Percentiles rank a stretch among this genome's conserved stretches.
Evolutionary conservation across 1,284 basidiomycete genomes (phyloP).

Genomic region (Moesziomyces parantarcticus): DNA sequence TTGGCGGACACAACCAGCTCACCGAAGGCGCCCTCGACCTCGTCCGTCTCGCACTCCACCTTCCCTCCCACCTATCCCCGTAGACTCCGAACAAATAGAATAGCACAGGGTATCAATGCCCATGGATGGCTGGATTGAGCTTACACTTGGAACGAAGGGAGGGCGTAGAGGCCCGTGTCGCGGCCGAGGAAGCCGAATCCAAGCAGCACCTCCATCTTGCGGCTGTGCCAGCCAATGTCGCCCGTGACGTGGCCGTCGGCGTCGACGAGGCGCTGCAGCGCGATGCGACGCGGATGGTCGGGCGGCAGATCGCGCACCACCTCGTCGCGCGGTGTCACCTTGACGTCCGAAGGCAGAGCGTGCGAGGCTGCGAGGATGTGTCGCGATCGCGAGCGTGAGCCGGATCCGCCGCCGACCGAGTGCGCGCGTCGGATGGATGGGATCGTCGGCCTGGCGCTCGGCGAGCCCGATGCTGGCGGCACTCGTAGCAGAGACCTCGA

Average conservation of each 20-base stretch:
- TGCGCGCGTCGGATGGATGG: slow-evolving; percentile 40
- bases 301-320: slow-evolving; percentile 74
- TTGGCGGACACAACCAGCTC: slow-evolving; percentile 55
- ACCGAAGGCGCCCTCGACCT: slow-evolving; percentile 48
- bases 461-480: slow-evolving; percentile 8
- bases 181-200: slow-evolving; percentile 89
- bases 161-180: slow-evolving; percentile 86
- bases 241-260: slow-evolving; percentile 88
- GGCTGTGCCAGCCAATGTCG: slow-evolving; percentile 91
- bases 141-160: slow-evolving; percentile 59
- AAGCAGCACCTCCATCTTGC: slow-evolving; percentile 96
- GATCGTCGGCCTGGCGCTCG: slow-evolving; percentile 18
- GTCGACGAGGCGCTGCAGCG: slow-evolving; percentile 79
- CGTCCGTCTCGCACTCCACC: slow-evolving; percentile 13
- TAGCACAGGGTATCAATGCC: slow-evolving; percentile 4
- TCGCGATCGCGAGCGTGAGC: slow-evolving; percentile 54
- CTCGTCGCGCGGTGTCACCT: slow-evolving; percentile 42
- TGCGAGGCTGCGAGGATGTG: slow-evolving; percentile 20
- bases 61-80: slow-evolving; percentile 18
- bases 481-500: slow-evolving; percentile 27
- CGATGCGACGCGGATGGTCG: slow-evolving; percentile 76
- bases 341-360: slow-evolving; percentile 21
- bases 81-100: neutral
- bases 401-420: slow-evolving; percentile 39
- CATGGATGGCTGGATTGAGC: neutral